Percentiles rank a stretch among this genome's conserved stretches.
Conservation (phyloP, 768 basidiomycete species). For the Termitomyces sp. region DNA sequence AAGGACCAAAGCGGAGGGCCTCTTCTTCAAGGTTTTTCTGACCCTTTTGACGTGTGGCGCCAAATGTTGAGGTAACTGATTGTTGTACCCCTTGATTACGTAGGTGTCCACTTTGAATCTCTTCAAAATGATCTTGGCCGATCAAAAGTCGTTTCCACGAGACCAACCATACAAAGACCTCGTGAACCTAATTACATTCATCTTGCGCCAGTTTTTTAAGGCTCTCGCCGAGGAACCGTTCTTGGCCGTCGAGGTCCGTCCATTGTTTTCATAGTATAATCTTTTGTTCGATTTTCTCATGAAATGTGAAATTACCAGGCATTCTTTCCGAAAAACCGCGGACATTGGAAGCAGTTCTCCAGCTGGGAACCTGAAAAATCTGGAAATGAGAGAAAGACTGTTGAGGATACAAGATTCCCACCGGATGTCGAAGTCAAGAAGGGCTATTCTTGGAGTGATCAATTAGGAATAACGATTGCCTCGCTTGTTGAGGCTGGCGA, state of each 20-base stretch:
- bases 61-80: slow-evolving; percentile 11
- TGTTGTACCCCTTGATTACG: slow-evolving; percentile 12
- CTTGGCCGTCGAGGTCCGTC: slow-evolving; percentile 77
- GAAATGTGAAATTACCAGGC: slow-evolving; percentile 37
- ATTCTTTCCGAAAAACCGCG: slow-evolving; percentile 86
- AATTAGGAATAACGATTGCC: slow-evolving; percentile 81
- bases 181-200: slow-evolving; percentile 73
- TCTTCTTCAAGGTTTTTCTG: slow-evolving; percentile 84
- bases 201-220: slow-evolving; percentile 94
- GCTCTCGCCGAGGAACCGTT: slow-evolving; percentile 78
- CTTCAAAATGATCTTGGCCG: slow-evolving; percentile 82
- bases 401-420: slow-evolving; percentile 42
- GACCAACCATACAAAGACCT: slow-evolving; percentile 82
- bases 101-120: slow-evolving; percentile 87
- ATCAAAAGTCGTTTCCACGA: slow-evolving; percentile 72
- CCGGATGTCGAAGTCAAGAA: slow-evolving; percentile 80
- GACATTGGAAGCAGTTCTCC: slow-evolving; percentile 81
- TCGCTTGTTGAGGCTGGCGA: slow-evolving; percentile 64
- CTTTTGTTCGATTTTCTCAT: not conserved
- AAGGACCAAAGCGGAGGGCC: slow-evolving; percentile 84
- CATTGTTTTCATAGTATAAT: slow-evolving; percentile 3
- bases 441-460: slow-evolving; percentile 83
- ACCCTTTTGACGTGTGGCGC: slow-evolving; percentile 14
- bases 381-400: slow-evolving; percentile 27
- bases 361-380: slow-evolving; percentile 62